Conservation (phyloP, 192 early-diverging fungal genomes). For the Backusella australiensis region DNA sequence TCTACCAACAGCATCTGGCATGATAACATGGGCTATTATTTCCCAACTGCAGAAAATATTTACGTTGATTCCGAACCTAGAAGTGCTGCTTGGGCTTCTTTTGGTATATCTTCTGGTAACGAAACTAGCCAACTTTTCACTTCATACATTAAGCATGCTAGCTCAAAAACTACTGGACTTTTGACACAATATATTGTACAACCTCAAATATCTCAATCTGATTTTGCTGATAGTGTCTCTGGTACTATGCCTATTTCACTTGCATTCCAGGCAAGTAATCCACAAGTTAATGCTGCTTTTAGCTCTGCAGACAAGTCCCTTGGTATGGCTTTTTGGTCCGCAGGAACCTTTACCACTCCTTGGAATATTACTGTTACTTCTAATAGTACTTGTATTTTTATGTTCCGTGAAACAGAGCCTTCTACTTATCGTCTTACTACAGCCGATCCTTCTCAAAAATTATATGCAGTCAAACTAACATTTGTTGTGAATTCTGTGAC, state of each 20-base stretch:
- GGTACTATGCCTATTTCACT: neutral
- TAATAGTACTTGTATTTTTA: conserved; percentile 8
- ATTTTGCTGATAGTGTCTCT: neutral
- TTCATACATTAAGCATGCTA: neutral
- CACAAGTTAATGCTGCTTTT: neutral
- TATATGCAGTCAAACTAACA: neutral
- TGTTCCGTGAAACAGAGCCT: neutral
- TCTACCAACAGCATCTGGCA: conserved; percentile 18
- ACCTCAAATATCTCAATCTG: neutral
- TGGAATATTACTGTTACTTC: neutral
- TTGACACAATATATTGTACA: conserved; percentile 4
- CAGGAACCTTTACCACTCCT: neutral
- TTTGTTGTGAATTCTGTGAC: neutral
- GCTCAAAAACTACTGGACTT: neutral
- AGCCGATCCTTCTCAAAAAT: conserved; percentile 20
- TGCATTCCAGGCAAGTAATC: neutral
- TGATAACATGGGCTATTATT: conserved; percentile 23
- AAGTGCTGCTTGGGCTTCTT: conserved; percentile 15
- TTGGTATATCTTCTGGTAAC: conserved; percentile 14
- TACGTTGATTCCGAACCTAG: conserved; percentile 7
- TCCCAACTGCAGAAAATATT: neutral
- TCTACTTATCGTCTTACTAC: neutral
- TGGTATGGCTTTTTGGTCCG: conserved; percentile 17
- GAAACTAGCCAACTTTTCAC: conserved; percentile 18
- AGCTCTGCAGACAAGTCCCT: neutral